Evolutionary conservation across 2,329 filamentous ascomycete genomes (phyloP).

Genomic region (Aspergillus candidus): DNA sequence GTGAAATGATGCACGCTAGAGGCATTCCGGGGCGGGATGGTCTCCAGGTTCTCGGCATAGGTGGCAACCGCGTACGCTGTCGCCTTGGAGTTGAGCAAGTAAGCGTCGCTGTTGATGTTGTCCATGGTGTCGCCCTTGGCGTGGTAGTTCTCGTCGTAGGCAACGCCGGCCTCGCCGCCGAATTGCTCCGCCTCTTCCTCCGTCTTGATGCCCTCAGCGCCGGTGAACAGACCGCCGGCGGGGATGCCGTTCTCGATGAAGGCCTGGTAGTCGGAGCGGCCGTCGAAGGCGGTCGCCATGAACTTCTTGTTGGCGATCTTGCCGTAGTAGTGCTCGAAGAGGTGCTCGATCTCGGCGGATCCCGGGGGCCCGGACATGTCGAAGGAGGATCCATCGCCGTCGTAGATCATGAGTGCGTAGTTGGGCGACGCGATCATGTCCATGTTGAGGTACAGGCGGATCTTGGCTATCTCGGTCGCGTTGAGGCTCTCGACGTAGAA

Average conservation of each 20-base stretch:
- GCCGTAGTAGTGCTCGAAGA: conserved; percentile 63
- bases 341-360: conserved; percentile 60
- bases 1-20: not conserved
- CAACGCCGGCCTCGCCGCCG: conserved; percentile 60
- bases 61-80: conserved; percentile 24
- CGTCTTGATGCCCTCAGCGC: conserved; percentile 71
- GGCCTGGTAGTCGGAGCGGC: conserved; percentile 71
- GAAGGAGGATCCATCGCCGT: conserved; percentile 41
- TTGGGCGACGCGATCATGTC: conserved; percentile 66
- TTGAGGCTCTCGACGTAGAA: conserved; percentile 50
- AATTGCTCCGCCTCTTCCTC: conserved; percentile 59
- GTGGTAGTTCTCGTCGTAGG: conserved; percentile 55
- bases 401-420: conserved; percentile 51
- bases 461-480: conserved; percentile 50
- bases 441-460: conserved; percentile 64
- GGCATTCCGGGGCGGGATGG: conserved; percentile 14
- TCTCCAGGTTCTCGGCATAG: conserved; percentile 19
- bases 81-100: conserved; percentile 21
- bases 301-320: conserved; percentile 56
- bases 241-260: conserved; percentile 70
- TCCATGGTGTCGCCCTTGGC: conserved; percentile 46
- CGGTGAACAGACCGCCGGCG: conserved; percentile 68
- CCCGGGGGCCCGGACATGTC: conserved; percentile 54
- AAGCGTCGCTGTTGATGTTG: conserved; percentile 44
- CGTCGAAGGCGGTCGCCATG: conserved; percentile 68